Evolutionary conservation across 1,284 basidiomycete genomes (phyloP), one percentile per base, ranked within the genome.

Genomic region (Boletus albobrunnescens): DNA sequence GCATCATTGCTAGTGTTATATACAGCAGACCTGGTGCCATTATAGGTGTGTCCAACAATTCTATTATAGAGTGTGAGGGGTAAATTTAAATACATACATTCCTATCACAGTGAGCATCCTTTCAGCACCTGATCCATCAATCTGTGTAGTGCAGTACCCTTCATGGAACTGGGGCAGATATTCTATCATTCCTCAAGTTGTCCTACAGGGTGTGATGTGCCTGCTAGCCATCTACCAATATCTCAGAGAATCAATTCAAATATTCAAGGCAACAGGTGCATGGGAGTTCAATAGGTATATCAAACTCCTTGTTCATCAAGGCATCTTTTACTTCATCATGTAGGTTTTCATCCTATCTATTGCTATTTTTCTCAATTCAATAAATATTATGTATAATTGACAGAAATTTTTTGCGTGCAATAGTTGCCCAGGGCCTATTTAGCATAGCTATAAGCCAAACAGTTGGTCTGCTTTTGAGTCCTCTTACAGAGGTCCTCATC

Each of bases 271-370:
- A 7, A 52, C 30, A 10, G 32, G 14, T 16, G 30, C 2, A 27
- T 55, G 49, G 53, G 30, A 36, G 8, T 16, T 43, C 19, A 56
- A 56, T 26, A 22, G 19, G 14, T 56, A 52, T 31, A 17, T 56
- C 10, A 14, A 33, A 14, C 31, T 54, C 2, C 30, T 54, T 9
- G 17, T 35, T 10, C 7, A 30, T 7, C 41, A 56, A 40, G 54
- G 54, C n/a, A 20, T 54, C 4, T 5, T 56, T 1, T 54, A 54
- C 30, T 54, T 54, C 14, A 0, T 44, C 2, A 20, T 44, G 54
- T 56, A 8, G 3, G 53, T 44, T 2, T 22, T 11, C 11, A 35
- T 11, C 13, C 2, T 9, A 1, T 19, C 4, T 28, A 2, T 33
- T 3, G 32, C n/a, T 9, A 6, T 3, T 11, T 14, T 4, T 1